Percentiles rank a stretch among this genome's conserved stretches.
Conservation (phyloP, 2,329 filamentous ascomycete species). For the Allantophomopsis lycopodina region DNA sequence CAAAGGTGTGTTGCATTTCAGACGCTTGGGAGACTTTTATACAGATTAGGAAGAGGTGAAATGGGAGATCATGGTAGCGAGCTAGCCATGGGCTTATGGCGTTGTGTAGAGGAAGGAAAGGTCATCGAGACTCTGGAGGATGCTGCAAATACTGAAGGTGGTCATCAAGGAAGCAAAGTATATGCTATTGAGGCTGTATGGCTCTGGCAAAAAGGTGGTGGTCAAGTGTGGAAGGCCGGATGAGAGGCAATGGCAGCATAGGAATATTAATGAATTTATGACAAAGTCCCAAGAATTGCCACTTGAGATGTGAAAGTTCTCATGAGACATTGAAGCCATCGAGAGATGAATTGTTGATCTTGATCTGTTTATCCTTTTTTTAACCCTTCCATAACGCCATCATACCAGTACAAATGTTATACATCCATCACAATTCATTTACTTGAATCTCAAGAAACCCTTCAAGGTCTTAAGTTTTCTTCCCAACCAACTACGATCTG, state of each 20-base stretch:
- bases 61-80: constrained; percentile 54
- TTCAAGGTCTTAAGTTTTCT: constrained; percentile 38
- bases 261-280: too few relatives aligned
- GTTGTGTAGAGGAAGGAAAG: constrained; percentile 59
- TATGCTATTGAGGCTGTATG: constrained; percentile 86
- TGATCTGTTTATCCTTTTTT: too few relatives aligned
- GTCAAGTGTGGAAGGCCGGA: constrained; percentile 6
- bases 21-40: constrained; percentile 75
- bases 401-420: too few relatives aligned
- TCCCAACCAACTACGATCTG: constrained; percentile 37
- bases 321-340: too few relatives aligned
- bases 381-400: too few relatives aligned
- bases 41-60: constrained; percentile 61
- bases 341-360: too few relatives aligned
- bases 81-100: constrained; percentile 72
- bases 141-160: constrained; percentile 52
- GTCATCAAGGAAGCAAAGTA: constrained; percentile 66
- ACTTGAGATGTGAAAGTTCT: too few relatives aligned
- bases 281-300: too few relatives aligned
- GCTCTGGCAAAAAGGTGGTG: constrained; percentile 40
- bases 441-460: constrained; percentile 45
- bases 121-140: constrained; percentile 66
- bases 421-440: constrained; percentile 1
- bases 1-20: constrained; percentile 90
- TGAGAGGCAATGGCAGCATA: neutral